These are phyloP conservation scores for Clausena lansium DNA, from an alignment of 345 rosid genomes.

Conservation along the genomic window DNA sequence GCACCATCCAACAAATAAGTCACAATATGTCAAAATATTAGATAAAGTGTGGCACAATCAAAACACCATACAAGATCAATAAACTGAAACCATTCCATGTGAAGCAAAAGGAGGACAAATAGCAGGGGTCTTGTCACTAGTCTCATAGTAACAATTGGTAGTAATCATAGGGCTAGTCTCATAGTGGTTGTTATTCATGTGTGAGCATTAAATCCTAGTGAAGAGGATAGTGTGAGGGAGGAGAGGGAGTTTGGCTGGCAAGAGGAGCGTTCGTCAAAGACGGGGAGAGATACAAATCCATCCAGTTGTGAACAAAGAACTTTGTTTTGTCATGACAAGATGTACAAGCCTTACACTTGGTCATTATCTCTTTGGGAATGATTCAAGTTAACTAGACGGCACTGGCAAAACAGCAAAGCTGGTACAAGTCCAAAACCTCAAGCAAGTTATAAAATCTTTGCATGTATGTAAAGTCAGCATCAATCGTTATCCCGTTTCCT, in stretches of 20 bases:
- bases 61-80: neutral
- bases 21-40: neutral
- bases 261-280: neutral
- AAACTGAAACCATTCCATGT: neutral
- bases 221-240: neutral
- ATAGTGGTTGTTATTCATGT: neutral
- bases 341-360: neutral
- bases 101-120: neutral
- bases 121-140: neutral
- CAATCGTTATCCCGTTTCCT: neutral
- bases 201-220: neutral
- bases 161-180: neutral
- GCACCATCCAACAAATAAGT: slow-evolving; percentile 7
- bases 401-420: neutral
- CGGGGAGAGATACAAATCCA: neutral
- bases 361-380: neutral
- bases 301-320: neutral
- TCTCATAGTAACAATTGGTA: neutral
- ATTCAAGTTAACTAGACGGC: neutral
- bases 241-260: neutral
- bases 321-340: neutral
- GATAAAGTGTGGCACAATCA: neutral
- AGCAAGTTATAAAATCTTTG: neutral
- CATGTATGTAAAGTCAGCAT: neutral
- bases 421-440: neutral